phyloP scores from a whole-genome alignment of 306 rosid genomes.

The Fragaria iinumae region DNA sequence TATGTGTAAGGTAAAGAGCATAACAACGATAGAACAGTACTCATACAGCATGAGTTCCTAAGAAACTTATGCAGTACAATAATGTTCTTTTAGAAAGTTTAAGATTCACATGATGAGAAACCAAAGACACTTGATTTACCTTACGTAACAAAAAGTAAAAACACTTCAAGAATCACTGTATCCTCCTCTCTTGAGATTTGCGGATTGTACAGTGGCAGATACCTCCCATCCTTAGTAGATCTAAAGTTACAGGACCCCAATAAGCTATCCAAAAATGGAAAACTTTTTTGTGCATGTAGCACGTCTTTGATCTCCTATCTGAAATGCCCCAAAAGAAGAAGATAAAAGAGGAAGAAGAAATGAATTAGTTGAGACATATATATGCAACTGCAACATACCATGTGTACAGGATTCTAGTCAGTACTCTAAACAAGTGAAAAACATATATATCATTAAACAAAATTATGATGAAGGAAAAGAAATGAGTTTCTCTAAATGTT shows the following conservation, averaged over 20 bases:
- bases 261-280: not conserved
- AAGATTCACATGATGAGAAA: not conserved
- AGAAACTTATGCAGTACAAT: not conserved
- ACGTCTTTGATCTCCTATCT: slow-evolving; percentile 9
- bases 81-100: not conserved
- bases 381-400: slow-evolving; percentile 11
- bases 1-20: not conserved
- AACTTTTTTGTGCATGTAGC: not conserved
- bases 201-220: not conserved
- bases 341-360: not conserved
- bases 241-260: not conserved
- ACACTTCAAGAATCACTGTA: not conserved
- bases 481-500: not conserved
- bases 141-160: not conserved
- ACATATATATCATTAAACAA: not conserved
- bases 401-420: not conserved
- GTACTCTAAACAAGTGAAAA: not conserved
- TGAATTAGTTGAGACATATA: not conserved
- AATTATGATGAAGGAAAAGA: not conserved
- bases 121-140: slow-evolving; percentile 10
- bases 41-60: not conserved
- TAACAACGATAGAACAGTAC: not conserved
- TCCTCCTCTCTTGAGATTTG: slow-evolving; percentile 6
- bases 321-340: not conserved
- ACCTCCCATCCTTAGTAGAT: not conserved